These are phyloP conservation scores for Pythium guiyangense DNA, from an alignment of 352 stramenopile genomes.

Conservation along the genomic window DNA sequence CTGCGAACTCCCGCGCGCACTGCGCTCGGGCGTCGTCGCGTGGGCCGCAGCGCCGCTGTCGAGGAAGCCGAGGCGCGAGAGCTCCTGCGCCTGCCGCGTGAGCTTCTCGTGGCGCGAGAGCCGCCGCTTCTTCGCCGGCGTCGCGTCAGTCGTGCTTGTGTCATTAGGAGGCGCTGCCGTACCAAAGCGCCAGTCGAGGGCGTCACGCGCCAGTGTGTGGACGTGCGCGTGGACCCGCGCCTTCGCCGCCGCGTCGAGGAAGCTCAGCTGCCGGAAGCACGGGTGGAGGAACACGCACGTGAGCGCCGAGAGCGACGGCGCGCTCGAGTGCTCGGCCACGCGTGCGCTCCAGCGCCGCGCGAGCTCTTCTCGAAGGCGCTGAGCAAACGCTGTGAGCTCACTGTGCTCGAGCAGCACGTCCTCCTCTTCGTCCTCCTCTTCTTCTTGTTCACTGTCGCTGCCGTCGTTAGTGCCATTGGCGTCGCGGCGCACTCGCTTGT, in stretches of 20 bases:
- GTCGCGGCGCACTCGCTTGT: too few relatives aligned
- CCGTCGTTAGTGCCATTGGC: too few relatives aligned
- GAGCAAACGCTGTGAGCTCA: too few relatives aligned
- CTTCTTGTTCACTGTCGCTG: too few relatives aligned
- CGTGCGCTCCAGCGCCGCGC: neutral
- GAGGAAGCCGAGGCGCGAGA: slow-evolving; percentile 14
- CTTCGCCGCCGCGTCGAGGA: slow-evolving; percentile 8
- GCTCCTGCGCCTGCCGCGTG: slow-evolving; percentile 12
- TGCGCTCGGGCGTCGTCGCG: neutral
- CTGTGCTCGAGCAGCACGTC: too few relatives aligned
- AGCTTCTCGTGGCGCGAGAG: slow-evolving; percentile 12
- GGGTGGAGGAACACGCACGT: slow-evolving; percentile 20
- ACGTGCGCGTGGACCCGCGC: slow-evolving; percentile 1
- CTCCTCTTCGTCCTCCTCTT: too few relatives aligned
- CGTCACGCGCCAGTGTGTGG: slow-evolving; percentile 7
- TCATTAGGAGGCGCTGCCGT: neutral
- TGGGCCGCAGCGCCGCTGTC: neutral
- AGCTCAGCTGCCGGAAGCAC: slow-evolving; percentile 19
- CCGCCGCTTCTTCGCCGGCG: slow-evolving; percentile 11
- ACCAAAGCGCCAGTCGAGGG: slow-evolving; percentile 1
- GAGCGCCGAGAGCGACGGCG: slow-evolving; percentile 3
- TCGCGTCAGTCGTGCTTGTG: neutral
- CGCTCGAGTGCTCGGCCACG: slow-evolving; percentile 1
- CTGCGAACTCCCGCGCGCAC: too few relatives aligned
- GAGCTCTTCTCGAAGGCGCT: too few relatives aligned